Evolutionary conservation across 2,329 filamentous ascomycete genomes (phyloP), one percentile per base, ranked within the genome.

Genomic region (Sporothrix curviconia): DNA sequence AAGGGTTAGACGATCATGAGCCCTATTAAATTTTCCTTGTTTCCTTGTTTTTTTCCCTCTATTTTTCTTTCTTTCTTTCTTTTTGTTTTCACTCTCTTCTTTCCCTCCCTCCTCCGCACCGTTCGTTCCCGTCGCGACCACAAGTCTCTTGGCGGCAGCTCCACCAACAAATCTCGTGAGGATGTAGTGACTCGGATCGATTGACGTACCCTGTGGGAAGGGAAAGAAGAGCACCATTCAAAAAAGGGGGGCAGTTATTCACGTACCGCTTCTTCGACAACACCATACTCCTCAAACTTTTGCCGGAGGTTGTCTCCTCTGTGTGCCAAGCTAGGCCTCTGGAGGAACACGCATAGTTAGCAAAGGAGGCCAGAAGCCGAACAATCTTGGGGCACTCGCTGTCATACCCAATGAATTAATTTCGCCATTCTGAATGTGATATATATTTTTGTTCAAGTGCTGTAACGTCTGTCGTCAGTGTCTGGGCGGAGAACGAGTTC

Each of bases 321-420:
- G 94, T 99, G 78, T 96, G 92, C 94, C 94, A 99, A 69, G 94
- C 90, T 66, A 99, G 90, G 81, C 94, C 94, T 70, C 92, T 96
- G 57, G 22, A 42, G 15, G 40, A 51, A 14, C n/a, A 8, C n/a
- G n/a, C 6, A 12, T 51, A 56, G 60, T 64, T 59, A 67, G 64
- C 53, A 51, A 57, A 56, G 30, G 19, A 37, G 14, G 52, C 34
- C 6, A 37, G 30, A 19, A 34, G 8, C 7, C 28, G 15, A 8
- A 8, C 25, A n/a, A 28, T 17, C 4, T 3, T 43, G 2, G 24
- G 19, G 22, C 25, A 14, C 15, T 9, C 30, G 30, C 17, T 7
- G 15, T 3, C 37, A 32, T 80, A 95, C 91, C 91, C 91, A 73
- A 96, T 90, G 72, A 96, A 96, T 67, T n/a, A 60, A 36, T 43